Base-by-base conservation (phyloP, 768 basidiomycete species). In the Lactarius hengduanensis region DNA sequence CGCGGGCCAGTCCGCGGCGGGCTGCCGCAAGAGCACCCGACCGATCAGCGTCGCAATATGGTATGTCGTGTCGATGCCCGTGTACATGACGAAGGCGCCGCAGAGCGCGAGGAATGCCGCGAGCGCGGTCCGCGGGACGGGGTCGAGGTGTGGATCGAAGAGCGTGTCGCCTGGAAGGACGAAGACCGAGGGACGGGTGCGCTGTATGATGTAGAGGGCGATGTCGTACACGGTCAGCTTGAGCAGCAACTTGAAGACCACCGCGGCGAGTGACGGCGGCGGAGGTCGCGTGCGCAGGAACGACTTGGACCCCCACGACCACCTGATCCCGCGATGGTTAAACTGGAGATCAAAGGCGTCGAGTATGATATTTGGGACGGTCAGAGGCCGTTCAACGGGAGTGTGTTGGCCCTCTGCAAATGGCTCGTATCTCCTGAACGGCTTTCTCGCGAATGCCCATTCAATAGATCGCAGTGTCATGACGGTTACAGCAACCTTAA, bases 1-100 rank as follows among this genome's bases (percentile, higher is more conserved):
- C 1, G 78, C 79, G 0, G 80, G 81, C 74, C 78, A 80, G 43
- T 72, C 69, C 11, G 68, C 58, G 3, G 75, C 74, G 2, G 73
- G 68, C 45, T 78, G 76, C 16, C 72, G 65, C 4, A 80, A 56
- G n/a, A 79, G 18, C 16, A 73, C 45, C 28, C 79, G 50, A 30
- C 73, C 71, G 15, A 70, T 10, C 41, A 77, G 43, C 10, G 71
- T 73, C 15, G 66, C 57, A 57, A 74, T 6, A 38, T 73, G 64
- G 59, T 78, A 77, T 36, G 54, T 22, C 59, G 62, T 57, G 38
- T 65, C 65, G 47, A 72, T 36, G 13, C 41, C 26, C 32, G 45
- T 57, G 56, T 68, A 71, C 2, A 69, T 45, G 56, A 63, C 50
- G 9, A 63, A 6, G 38, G 61, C 73, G 18, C 41, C 38, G 59